Base-by-base conservation (phyloP, 2,329 filamentous ascomycete species). In the Juglanconis oblonga region DNA sequence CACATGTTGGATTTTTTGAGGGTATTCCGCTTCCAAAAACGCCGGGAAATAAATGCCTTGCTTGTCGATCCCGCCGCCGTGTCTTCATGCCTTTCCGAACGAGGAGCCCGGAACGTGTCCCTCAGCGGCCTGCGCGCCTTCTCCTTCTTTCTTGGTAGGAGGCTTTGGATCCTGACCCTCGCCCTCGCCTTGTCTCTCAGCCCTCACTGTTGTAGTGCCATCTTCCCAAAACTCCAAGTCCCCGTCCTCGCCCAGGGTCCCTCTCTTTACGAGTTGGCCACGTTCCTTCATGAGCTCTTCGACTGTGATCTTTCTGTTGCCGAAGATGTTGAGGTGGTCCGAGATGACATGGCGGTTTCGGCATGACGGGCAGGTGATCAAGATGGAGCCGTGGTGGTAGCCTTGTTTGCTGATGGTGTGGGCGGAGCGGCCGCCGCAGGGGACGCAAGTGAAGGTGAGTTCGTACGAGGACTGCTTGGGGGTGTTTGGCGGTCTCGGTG, bases 201-300 rank as follows among this genome's bases (percentile, higher is more conserved):
- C 64, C 54, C 71, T 63, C 52, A 56, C 55, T 38, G 71, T 77
- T n/a, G 74, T 72, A 3, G 77, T 76, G 14, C 87, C 86, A 65
- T 96, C 91, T 35, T 90, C 88, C 89, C 92, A 97, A 67, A 97
- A 95, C 73, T 98, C 94, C 52, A 97, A 77, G 71, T 97, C 90
- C n/a, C 91, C 92, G 66, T 93, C 87, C 65, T 87, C 84, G 55
- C 89, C 86, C 36, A 93, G 71, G 33, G 83, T 85, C 17, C 91
- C 89, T 62, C 85, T 85, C 78, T 88, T 90, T 62, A 94, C 82
- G 1, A 90, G 75, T 65, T 87, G 83, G 5, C 93, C 94, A 70
- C 89, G 89, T 65, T 92, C 87, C 61, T 81, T 79, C 77, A 95
- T 84, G 53, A 98, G 75, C 63, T 94, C 88, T 73, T 96, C 90